Percentiles rank a stretch among this genome's conserved stretches.
phyloP scores from a whole-genome alignment of 768 basidiomycete genomes.

The Lactifluus rugatus region DNA sequence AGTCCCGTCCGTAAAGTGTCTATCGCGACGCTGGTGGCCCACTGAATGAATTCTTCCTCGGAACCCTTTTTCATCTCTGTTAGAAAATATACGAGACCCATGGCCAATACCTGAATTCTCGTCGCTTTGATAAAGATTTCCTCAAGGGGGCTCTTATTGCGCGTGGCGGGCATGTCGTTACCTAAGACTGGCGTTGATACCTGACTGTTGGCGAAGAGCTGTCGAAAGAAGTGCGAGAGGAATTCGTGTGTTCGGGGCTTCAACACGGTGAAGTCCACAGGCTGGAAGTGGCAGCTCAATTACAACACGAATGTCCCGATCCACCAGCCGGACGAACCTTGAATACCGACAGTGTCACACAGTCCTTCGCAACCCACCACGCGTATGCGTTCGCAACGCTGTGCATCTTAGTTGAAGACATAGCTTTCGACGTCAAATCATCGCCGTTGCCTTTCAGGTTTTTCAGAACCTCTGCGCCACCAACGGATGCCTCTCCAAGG shows the following conservation, averaged over 20 bases:
- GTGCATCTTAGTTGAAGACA: slow-evolving; percentile 46
- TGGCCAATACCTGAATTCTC: slow-evolving; percentile 52
- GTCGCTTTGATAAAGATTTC: slow-evolving; percentile 72
- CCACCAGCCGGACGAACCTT: slow-evolving; percentile 46
- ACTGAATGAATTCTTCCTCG: slow-evolving; percentile 40
- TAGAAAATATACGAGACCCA: slow-evolving; percentile 72
- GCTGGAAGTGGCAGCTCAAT: slow-evolving; percentile 35
- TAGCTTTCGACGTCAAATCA: slow-evolving; percentile 37
- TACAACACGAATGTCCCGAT: neutral
- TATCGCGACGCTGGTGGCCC: slow-evolving; percentile 58
- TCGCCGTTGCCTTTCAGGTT: slow-evolving; percentile 40
- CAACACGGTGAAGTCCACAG: slow-evolving; percentile 75
- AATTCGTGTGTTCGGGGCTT: slow-evolving; percentile 57
- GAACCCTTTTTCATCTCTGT: slow-evolving; percentile 29
- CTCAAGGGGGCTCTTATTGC: slow-evolving; percentile 56
- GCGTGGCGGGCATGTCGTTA: slow-evolving; percentile 32
- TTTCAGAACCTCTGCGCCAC: slow-evolving; percentile 70
- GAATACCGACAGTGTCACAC: slow-evolving; percentile 60
- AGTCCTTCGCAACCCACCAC: slow-evolving; percentile 90
- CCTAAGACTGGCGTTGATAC: slow-evolving; percentile 52
- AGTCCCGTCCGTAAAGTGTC: slow-evolving; percentile 60
- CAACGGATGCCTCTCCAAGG: slow-evolving; percentile 74
- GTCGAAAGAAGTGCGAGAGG: slow-evolving; percentile 56
- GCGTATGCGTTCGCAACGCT: slow-evolving; percentile 82
- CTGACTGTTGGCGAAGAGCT: slow-evolving; percentile 70